Base-by-base conservation (phyloP, 139 green algal genomes). In the Volvox africanus region DNA sequence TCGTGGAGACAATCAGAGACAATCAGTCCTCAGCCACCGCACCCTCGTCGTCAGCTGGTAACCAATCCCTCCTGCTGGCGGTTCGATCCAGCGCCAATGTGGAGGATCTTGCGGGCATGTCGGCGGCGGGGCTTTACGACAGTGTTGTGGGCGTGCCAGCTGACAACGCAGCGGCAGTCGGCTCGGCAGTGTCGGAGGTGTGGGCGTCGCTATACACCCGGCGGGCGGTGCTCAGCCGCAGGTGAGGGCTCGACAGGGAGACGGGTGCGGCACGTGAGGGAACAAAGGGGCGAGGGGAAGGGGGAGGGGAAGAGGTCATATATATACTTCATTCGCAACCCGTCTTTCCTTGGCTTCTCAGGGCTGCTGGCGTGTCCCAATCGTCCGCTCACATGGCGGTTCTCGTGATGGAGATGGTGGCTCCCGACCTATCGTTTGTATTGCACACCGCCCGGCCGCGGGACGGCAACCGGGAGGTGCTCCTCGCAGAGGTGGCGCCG, bases 61-160 rank as follows among this genome's bases (percentile, higher is more conserved):
- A 55, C n/a, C 19, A 26, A 33, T 44, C 55, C 20, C 28, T 61
- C 35, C 90, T 95, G 87, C 83, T 95, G 77, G 92, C 92, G 13
- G 90, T 95, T 26, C 95, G 98, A 26, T 99, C 96, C 35, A 97
- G 91, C 19, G 96, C 98, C 26, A 99, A 99, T 77, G 98, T 99
- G 86, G 98, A 99, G 91, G 98, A 99, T 91, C 88, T 99, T 78
- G 96, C 91, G 61, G 95, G 95, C n/a, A 96, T 98, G 96, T 95
- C 93, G 36, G 97, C 96, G 17, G 97, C 98, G 12, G 98, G 98
- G 1, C 96, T 99, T 88, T 99, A 99, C 92, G 98, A 99, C n/a
- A 92, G 82, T 62, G 82, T 94, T 5, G 92, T 94, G 78, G 89
- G 89, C 36, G 92, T 99, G 24, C n/a, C 89, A 26, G 76, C 92